Conservation (phyloP, 2,329 filamentous ascomycete genomes). For the Apiospora rasikravindrae region DNA sequence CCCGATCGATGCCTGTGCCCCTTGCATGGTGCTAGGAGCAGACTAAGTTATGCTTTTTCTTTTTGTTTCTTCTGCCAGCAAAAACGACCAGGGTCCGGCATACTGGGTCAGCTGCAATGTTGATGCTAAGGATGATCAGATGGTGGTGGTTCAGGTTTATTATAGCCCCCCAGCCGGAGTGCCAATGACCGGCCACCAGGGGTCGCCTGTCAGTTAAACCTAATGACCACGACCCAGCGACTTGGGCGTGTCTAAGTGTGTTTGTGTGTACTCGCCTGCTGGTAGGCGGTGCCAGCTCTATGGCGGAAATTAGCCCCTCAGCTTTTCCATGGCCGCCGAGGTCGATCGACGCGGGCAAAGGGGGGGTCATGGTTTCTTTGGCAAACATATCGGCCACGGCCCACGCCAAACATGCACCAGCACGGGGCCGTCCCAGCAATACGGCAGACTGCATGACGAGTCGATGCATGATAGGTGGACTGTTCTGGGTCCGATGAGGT, state of each 20-base stretch:
- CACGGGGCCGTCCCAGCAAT: too few relatives aligned
- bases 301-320: neutral
- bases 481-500: neutral
- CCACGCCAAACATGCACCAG: neutral
- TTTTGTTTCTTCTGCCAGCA: neutral
- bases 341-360: neutral
- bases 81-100: neutral
- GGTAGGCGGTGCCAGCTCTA: neutral
- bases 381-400: neutral
- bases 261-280: neutral
- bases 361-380: neutral
- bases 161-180: neutral
- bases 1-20: neutral
- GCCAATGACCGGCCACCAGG: neutral
- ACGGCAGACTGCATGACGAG: neutral
- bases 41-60: neutral
- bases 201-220: constrained; percentile 7
- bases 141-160: constrained; percentile 1
- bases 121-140: neutral
- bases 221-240: neutral
- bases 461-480: neutral
- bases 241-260: neutral
- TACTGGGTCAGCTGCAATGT: neutral
- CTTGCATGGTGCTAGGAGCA: neutral
- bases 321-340: neutral